Conservation (phyloP, 2,329 filamentous ascomycete genomes). For the Trematosphaeria pertusa region DNA sequence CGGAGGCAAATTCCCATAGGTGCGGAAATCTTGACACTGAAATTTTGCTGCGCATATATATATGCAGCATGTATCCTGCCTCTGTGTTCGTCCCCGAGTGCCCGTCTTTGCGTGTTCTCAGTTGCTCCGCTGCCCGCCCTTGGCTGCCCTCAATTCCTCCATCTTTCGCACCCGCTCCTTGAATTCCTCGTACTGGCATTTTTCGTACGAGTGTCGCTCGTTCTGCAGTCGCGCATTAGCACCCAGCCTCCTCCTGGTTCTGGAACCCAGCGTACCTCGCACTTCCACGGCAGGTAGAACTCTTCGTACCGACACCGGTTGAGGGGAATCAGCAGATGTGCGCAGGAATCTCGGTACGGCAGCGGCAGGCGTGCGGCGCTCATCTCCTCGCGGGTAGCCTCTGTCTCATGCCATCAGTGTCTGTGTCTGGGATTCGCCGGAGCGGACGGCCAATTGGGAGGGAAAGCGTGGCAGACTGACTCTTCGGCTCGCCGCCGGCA, state of each 20-base stretch:
- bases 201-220: conserved; percentile 97
- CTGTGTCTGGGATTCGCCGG: conserved; percentile 37
- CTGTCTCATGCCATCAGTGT: conserved; percentile 56
- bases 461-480: conserved; percentile 35
- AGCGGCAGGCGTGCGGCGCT: conserved; percentile 86
- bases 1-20: background rate
- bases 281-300: conserved; percentile 98
- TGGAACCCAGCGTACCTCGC: conserved; percentile 71
- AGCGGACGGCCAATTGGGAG: conserved; percentile 24
- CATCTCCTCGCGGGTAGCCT: conserved; percentile 90
- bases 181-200: conserved; percentile 99
- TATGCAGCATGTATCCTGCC: conserved; percentile 30
- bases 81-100: background rate
- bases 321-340: conserved; percentile 90
- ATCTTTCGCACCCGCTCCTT: conserved; percentile 99
- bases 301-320: conserved; percentile 93
- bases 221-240: conserved; percentile 64
- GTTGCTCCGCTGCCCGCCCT: conserved; percentile 86
- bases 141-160: conserved; percentile 89
- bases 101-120: conserved; percentile 47
- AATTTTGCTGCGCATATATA: conserved; percentile 41
- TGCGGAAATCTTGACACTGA: background rate
- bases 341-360: conserved; percentile 94
- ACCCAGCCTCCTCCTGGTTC: background rate
- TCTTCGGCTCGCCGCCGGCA: conserved; percentile 40